Conservation (phyloP, 169 alveolate species). For the Plasmodium fragile region DNA sequence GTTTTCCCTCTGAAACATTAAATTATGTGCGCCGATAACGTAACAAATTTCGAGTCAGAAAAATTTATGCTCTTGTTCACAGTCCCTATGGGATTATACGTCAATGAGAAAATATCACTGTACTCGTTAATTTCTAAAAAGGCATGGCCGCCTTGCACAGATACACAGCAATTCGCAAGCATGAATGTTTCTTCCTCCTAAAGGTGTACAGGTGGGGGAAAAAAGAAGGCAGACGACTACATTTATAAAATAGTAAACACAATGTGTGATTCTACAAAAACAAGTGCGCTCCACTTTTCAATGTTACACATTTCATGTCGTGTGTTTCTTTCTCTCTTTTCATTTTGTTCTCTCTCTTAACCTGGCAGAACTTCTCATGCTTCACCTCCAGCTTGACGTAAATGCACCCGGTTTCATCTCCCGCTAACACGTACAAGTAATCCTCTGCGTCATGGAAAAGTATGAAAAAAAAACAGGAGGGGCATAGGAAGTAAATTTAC, state of each 20-base stretch:
- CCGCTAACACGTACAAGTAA: slow-evolving; percentile 29
- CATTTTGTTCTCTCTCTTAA: neutral
- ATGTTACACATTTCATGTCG: neutral
- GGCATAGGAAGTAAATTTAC: neutral
- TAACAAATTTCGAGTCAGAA: slow-evolving; percentile 56
- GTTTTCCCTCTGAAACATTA: neutral
- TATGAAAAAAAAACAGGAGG: slow-evolving; percentile 15
- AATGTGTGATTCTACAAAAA: neutral
- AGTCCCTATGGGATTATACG: slow-evolving; percentile 30
- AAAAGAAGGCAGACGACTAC: neutral
- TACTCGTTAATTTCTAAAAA: slow-evolving; percentile 49
- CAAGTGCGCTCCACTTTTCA: neutral
- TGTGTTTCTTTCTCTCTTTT: neutral
- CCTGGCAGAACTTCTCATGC: slow-evolving; percentile 20
- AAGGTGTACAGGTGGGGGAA: neutral
- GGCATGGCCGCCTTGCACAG: slow-evolving; percentile 30
- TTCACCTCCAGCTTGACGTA: slow-evolving; percentile 27
- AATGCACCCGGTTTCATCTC: slow-evolving; percentile 71
- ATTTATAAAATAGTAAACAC: neutral
- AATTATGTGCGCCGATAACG: neutral
- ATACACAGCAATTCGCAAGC: slow-evolving; percentile 24
- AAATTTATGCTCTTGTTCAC: slow-evolving; percentile 42
- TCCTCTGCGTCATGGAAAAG: slow-evolving; percentile 2
- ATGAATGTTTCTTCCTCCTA: slow-evolving; percentile 23
- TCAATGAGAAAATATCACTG: slow-evolving; percentile 35